phyloP scores from a whole-genome alignment of 495 filamentous ascomycete genomes.

The Penicillium coffeae region DNA sequence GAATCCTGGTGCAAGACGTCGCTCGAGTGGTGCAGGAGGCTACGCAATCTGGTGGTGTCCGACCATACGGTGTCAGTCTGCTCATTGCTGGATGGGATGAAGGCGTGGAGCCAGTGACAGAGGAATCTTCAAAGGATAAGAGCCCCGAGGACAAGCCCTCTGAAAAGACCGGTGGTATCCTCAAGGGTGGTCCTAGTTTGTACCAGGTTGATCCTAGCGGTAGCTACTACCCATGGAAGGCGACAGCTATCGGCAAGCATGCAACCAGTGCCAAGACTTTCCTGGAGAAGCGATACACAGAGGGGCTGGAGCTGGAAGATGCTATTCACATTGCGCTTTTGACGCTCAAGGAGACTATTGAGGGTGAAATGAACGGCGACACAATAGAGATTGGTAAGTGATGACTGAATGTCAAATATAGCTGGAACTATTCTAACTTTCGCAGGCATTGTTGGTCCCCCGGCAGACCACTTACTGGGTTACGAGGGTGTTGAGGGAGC shows the following conservation, averaged over 20 bases:
- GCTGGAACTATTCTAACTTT: too few relatives aligned
- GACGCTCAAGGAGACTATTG: slow-evolving; percentile 98
- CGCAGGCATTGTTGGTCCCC: slow-evolving; percentile 87
- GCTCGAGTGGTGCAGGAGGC: slow-evolving; percentile 98
- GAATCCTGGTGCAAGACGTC: slow-evolving; percentile 98
- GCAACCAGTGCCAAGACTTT: slow-evolving; percentile 98
- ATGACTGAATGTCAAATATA: too few relatives aligned
- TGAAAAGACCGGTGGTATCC: slow-evolving; percentile 86
- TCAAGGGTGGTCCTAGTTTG: slow-evolving; percentile 93
- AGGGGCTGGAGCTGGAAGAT: slow-evolving; percentile 95
- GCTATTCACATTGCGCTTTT: slow-evolving; percentile 97
- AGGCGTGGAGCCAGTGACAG: slow-evolving; percentile 77
- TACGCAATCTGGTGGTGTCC: slow-evolving; percentile 94
- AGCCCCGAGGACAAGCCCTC: slow-evolving; percentile 58
- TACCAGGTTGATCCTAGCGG: slow-evolving; percentile 98
- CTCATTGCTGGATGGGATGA: slow-evolving; percentile 98
- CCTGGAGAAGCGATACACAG: slow-evolving; percentile 96
- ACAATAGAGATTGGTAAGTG: slow-evolving; percentile 93
- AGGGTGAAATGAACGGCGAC: slow-evolving; percentile 98
- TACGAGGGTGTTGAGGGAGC: slow-evolving; percentile 89
- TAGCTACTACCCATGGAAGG: slow-evolving; percentile 98
- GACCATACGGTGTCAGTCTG: slow-evolving; percentile 95
- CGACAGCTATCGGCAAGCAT: slow-evolving; percentile 97
- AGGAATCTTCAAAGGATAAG: slow-evolving; percentile 41
- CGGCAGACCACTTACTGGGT: slow-evolving; percentile 87